These are phyloP conservation scores for Trypanosoma melophagium DNA, from an alignment of 208 protist species.

Conservation along the genomic window DNA sequence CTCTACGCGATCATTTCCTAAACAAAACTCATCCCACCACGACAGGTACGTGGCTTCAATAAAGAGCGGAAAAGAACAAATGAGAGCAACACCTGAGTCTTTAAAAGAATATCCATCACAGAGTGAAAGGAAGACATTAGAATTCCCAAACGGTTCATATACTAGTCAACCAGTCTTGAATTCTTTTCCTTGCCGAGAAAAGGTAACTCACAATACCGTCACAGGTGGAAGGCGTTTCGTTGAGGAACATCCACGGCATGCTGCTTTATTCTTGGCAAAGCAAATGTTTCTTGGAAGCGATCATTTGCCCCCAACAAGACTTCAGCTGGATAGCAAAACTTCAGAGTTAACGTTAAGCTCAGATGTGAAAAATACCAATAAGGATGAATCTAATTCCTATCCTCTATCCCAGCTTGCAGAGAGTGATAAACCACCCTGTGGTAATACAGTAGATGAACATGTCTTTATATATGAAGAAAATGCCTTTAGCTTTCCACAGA, in stretches of 20 bases:
- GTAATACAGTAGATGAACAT: no score
- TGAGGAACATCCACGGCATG: constrained; percentile 27
- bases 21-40: background rate
- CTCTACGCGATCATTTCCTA: background rate
- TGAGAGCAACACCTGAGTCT: background rate
- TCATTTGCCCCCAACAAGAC: background rate
- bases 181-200: background rate
- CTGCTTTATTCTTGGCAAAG: constrained; percentile 33
- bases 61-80: background rate
- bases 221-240: background rate
- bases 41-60: background rate
- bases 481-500: no score
- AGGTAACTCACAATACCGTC: background rate
- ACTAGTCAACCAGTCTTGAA: background rate
- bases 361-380: no score
- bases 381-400: no score
- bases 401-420: no score
- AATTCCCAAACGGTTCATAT: no score
- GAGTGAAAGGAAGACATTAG: no score
- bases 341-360: no score
- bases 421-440: no score
- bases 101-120: no score
- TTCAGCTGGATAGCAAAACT: background rate
- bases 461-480: no score
- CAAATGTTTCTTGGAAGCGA: constrained; percentile 28